Evolutionary conservation across 768 basidiomycete species (phyloP), one percentile per base, ranked within the genome.

Genomic region (Boletus reticulatus): DNA sequence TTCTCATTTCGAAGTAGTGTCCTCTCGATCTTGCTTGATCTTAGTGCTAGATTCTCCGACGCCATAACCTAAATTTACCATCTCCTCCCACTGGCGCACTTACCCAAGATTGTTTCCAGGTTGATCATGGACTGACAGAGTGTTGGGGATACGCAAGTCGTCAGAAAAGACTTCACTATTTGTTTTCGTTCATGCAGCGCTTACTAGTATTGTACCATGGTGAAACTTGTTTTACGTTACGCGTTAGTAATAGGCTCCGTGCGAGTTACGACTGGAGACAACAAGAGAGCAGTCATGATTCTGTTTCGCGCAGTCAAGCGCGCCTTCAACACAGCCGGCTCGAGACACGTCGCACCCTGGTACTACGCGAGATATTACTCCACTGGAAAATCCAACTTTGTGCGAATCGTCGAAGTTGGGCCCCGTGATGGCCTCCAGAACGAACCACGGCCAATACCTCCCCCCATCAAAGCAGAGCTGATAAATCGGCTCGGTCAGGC

Each of bases 351-450:
- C 10, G 12, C 14, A 22, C 24, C 43, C 4, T 29, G 5, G 32
- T 41, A 20, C 34, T 39, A 12, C 10, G 0, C 29, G 16, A 56
- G 58, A 16, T 22, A 9, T 37, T 46, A 60, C 27, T 58, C 63
- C 13, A 47, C 48, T 16, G 20, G 37, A 11, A 52, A 58, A 32
- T 53, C 65, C 53, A 60, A 68, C 44, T 60, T 60, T 47, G 69
- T 70, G 8, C 71, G 64, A 48, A 88, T 97, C 43, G 88, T 98
- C 43, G 94, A 96, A 72, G 92, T 96, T 4, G 90, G 91, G 1
- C 91, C 94, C 1, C 78, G 94, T 29, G 94, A 98, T 71, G 94
- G 94, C 1, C 78, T 98, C 12, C 94, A 96, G 75, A 96, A 96
- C 64, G 90, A 97, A 65, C 84, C 86, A 59, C 78, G 80, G 0